Evolutionary conservation across 2,329 filamentous ascomycete genomes (phyloP).

Genomic region (Ustilaginoidea virens): DNA sequence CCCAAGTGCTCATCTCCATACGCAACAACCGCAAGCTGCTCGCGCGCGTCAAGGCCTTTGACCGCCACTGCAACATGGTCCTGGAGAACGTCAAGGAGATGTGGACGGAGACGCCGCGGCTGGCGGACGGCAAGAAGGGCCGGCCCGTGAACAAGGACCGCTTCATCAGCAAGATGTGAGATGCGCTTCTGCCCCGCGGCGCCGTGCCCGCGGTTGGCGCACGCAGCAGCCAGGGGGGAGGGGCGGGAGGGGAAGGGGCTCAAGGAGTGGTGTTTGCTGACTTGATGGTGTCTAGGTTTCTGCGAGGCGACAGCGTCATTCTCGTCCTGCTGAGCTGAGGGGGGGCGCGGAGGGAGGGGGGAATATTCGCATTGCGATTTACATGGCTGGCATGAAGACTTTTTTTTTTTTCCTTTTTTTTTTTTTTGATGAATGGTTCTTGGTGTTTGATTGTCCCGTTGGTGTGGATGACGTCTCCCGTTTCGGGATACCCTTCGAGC

Average conservation of each 20-base stretch:
- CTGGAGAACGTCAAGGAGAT: conserved; percentile 91
- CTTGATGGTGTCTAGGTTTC: conserved; percentile 41
- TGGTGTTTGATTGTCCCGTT: too few relatives aligned
- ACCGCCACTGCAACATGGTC: conserved; percentile 98
- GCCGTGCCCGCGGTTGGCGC: neutral
- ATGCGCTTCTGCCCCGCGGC: neutral
- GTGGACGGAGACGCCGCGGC: conserved; percentile 89
- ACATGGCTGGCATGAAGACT: neutral
- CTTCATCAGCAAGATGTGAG: conserved; percentile 91
- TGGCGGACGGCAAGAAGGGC: conserved; percentile 76
- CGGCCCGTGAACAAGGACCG: conserved; percentile 91
- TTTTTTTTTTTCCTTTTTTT: neutral
- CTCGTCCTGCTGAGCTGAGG: conserved; percentile 62
- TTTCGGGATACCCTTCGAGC: too few relatives aligned
- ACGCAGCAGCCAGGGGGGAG: too few relatives aligned
- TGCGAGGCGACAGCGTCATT: conserved; percentile 78
- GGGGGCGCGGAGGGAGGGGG: neutral
- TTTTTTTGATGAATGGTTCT: too few relatives aligned
- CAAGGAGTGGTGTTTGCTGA: too few relatives aligned
- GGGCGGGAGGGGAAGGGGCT: too few relatives aligned
- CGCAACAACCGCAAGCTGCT: conserved; percentile 98
- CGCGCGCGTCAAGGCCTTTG: conserved; percentile 94
- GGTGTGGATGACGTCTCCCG: too few relatives aligned
- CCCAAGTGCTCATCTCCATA: conserved; percentile 91
- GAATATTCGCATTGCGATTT: too few relatives aligned